Evolutionary conservation across 2,329 filamentous ascomycete species (phyloP), one percentile per base, ranked within the genome.

Genomic region (Sarocladiaceae sp.): DNA sequence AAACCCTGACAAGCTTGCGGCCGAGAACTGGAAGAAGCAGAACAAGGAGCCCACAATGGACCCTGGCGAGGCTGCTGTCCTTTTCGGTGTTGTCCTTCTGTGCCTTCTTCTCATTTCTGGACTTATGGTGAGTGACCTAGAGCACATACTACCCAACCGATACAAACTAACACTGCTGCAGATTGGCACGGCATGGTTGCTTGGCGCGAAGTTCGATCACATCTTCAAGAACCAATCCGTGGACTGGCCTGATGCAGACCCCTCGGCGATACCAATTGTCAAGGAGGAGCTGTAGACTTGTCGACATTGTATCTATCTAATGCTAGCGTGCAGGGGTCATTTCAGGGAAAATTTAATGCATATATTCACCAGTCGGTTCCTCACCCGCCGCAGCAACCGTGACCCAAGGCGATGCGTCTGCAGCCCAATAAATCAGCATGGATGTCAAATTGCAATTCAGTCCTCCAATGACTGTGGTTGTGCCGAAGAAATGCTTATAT

Each of bases 401-500:
- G 18, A 11, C 7, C 18, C 10, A 37, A 37, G 10, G 10, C n/a
- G 35, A 37, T 17, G 18, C 7, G 10, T n/a, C n/a, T n/a, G 18
- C 20, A 23, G 17, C 7, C 4, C 17, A 23, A 7, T n/a, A 36
- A 18, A 29, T 28, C 28, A 93, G 92, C 92, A 96, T 89, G 87
- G 89, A 96, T 96, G 91, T 97, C 91, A 96, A 96, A 96, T 96
- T 97, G 84, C 92, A 94, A 93, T 87, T 78, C 82, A 82, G 86
- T 84, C 85, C 71, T 70, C 68, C 70, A 73, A 85, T 96, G 89
- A 87, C 89, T 91, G 84, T 78, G 81, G 84, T 92, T 94, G 92
- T 90, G 92, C 91, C 91, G 89, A 92, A 96, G 90, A 96, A 90
- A 90, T 96, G 91, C 91, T 94, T 82, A 95, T 78, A 94, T 80